A percentile compares a stretch with the other conserved stretches of the same genome.
Conservation (phyloP, 2,329 filamentous ascomycete genomes). For the Sarocladium kiliense region DNA sequence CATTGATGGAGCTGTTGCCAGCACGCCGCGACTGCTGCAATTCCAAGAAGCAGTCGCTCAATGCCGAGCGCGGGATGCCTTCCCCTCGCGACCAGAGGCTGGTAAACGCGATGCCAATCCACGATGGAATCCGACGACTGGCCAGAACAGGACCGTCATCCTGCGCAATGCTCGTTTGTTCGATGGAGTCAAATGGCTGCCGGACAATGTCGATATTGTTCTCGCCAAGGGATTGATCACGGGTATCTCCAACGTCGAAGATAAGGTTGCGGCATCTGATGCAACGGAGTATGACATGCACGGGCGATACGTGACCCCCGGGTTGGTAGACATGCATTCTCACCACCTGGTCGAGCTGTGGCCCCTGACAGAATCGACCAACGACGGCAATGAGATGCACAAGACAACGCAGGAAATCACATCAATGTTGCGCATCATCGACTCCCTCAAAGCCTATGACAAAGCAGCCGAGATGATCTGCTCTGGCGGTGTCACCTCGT, state of each 20-base stretch:
- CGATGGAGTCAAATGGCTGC: conserved; percentile 31
- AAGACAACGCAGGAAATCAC: not conserved
- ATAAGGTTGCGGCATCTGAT: not conserved
- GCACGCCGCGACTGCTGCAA: no score
- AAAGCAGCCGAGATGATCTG: conserved; percentile 8
- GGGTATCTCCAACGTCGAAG: not conserved
- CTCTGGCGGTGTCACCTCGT: not conserved
- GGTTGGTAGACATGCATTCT: conserved; percentile 41
- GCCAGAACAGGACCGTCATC: conserved; percentile 30
- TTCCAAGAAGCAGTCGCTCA: not conserved
- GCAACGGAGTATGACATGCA: conserved; percentile 23
- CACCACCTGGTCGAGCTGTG: conserved; percentile 24
- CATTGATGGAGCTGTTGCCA: no score
- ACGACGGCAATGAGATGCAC: conserved; percentile 31
- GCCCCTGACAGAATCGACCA: conserved; percentile 23
- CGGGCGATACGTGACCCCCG: conserved; percentile 36
- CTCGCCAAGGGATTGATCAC: not conserved
- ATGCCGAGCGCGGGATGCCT: not conserved
- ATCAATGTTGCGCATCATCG: not conserved
- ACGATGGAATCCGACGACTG: conserved; percentile 32
- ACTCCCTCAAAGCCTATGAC: not conserved
- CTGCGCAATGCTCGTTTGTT: conserved; percentile 37
- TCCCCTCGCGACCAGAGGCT: not conserved
- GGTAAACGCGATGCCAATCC: conserved; percentile 25
- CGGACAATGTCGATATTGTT: conserved; percentile 23